Conservation (phyloP, 352 stramenopile species). For the Globisporangium okanoganense region DNA sequence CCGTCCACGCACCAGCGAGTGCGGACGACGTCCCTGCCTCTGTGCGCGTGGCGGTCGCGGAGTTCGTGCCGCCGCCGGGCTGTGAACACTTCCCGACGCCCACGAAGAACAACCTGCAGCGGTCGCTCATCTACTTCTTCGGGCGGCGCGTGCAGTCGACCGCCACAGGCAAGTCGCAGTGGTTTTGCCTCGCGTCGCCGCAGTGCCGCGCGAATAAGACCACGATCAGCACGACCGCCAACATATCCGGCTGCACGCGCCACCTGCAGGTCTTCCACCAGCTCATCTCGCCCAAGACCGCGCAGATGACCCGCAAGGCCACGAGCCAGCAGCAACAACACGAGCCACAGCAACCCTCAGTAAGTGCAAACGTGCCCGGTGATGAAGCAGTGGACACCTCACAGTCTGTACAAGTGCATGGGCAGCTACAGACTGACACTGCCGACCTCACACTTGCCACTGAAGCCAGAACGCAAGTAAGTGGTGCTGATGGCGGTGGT, state of each 20-base stretch:
- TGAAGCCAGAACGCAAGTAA: not conserved
- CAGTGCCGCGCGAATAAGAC: slow-evolving; percentile 21
- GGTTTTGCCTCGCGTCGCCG: slow-evolving; percentile 22
- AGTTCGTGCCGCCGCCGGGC: slow-evolving; percentile 15
- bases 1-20: not conserved
- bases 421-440: slow-evolving; percentile 3
- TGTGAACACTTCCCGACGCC: slow-evolving; percentile 17
- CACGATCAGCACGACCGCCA: slow-evolving; percentile 22
- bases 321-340: slow-evolving; percentile 3
- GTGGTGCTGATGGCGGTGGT: not conserved
- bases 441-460: not conserved
- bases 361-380: not conserved
- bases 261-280: slow-evolving; percentile 25
- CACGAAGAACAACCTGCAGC: slow-evolving; percentile 25
- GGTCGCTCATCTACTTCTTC: slow-evolving; percentile 25
- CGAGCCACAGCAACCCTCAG: not conserved
- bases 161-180: slow-evolving; percentile 15
- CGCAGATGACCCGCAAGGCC: slow-evolving; percentile 13
- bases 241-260: slow-evolving; percentile 23
- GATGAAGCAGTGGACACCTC: no score
- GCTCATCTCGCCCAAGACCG: slow-evolving; percentile 21
- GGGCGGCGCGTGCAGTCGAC: slow-evolving; percentile 16
- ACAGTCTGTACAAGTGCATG: not conserved
- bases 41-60: slow-evolving; percentile 12
- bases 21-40: slow-evolving; percentile 8